A percentile compares a stretch with the other conserved stretches of the same genome.
These are phyloP conservation scores for Microcyclosporella mali DNA, from an alignment of 2,329 filamentous ascomycete species.

Conservation along the genomic window DNA sequence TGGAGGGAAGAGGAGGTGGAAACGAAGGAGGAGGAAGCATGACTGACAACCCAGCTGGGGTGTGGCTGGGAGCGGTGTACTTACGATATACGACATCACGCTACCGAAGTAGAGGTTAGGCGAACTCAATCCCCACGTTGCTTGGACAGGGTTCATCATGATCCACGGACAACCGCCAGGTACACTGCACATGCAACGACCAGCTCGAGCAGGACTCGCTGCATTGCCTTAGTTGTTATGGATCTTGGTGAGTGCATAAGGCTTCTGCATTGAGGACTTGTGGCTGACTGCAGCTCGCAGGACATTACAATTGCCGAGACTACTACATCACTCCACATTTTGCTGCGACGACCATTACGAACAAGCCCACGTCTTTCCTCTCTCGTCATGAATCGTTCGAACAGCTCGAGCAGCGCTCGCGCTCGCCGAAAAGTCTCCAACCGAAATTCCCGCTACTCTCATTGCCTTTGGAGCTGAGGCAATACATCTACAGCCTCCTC, in stretches of 20 bases:
- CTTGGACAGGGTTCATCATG: too few relatives aligned
- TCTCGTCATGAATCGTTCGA: conserved; percentile 28
- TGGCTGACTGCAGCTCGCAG: conserved; percentile 1
- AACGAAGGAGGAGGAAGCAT: conserved; percentile 1
- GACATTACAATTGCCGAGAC: conserved; percentile 34
- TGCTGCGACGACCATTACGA: conserved; percentile 20
- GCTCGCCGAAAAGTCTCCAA: conserved; percentile 25
- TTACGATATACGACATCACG: too few relatives aligned
- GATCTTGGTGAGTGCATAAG: too few relatives aligned
- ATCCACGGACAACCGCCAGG: too few relatives aligned
- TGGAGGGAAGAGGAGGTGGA: conserved; percentile 7
- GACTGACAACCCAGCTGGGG: not conserved
- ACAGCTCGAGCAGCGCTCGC: conserved; percentile 28
- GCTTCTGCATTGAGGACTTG: too few relatives aligned
- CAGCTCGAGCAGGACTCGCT: too few relatives aligned
- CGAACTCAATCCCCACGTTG: not conserved
- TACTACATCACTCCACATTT: conserved; percentile 29
- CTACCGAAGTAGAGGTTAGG: too few relatives aligned
- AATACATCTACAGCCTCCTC: conserved; percentile 37
- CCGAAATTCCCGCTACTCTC: conserved; percentile 30
- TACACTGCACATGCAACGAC: too few relatives aligned
- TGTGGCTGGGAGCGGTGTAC: not conserved
- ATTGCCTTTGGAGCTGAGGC: conserved; percentile 42
- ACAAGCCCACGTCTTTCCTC: conserved; percentile 6
- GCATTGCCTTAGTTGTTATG: too few relatives aligned